Conservation (phyloP, 2,329 filamentous ascomycete species). For the Fusarium redolens region DNA sequence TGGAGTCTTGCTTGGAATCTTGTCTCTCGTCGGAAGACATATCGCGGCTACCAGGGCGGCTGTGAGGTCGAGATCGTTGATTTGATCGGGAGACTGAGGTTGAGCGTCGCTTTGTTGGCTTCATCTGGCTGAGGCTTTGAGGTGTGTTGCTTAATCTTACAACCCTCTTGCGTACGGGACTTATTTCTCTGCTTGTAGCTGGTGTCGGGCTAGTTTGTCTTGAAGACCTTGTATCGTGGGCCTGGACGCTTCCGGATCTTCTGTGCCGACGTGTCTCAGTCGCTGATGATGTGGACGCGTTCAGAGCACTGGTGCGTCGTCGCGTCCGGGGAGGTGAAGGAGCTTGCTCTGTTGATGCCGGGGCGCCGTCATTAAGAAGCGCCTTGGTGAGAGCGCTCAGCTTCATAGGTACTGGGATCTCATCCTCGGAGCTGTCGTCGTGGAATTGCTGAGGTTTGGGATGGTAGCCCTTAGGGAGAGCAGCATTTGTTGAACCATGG, state of each 20-base stretch:
- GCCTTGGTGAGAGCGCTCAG: conserved; percentile 93
- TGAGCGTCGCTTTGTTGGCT: conserved; percentile 59
- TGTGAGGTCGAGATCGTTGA: conserved; percentile 48
- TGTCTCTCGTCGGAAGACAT: conserved; percentile 55
- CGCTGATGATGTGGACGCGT: conserved; percentile 56
- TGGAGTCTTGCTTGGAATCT: conserved; percentile 42
- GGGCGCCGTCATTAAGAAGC: conserved; percentile 74
- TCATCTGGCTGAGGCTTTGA: conserved; percentile 55
- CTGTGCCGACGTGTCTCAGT: conserved; percentile 59
- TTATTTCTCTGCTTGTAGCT: conserved; percentile 58
- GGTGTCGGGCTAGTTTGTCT: conserved; percentile 57
- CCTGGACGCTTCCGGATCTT: conserved; percentile 61
- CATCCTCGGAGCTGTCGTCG: conserved; percentile 93
- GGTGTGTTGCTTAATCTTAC: conserved; percentile 67
- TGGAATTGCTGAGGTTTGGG: conserved; percentile 60
- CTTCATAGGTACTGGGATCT: conserved; percentile 91
- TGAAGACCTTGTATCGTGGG: conserved; percentile 52
- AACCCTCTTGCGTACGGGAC: conserved; percentile 67
- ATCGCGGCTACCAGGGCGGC: conserved; percentile 56
- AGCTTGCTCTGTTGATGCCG: conserved; percentile 55
- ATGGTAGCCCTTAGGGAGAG: conserved; percentile 49
- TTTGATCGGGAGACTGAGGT: conserved; percentile 60
- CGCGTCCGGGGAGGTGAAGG: conserved; percentile 61
- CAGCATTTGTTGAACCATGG: conserved; percentile 46
- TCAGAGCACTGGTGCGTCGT: conserved; percentile 61